Conservation (phyloP, 139 green algal genomes). For the Coelastrella sp. region DNA sequence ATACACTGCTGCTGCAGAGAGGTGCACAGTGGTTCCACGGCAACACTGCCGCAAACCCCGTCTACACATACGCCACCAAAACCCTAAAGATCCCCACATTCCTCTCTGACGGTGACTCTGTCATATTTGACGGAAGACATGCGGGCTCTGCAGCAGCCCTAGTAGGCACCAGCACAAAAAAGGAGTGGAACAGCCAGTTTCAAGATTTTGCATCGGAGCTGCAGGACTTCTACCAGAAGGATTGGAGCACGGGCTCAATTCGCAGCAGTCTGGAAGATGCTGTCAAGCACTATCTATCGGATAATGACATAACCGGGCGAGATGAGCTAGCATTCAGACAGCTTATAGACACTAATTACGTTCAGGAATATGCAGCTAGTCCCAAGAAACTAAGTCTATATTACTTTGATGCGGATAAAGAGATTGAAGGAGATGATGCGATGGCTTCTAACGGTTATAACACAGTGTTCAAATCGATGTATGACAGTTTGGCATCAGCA, state of each 20-base stretch:
- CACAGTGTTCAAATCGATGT: not conserved
- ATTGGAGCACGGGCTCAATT: not conserved
- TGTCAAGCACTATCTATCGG: not conserved
- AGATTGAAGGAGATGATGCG: not conserved
- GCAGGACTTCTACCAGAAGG: not conserved
- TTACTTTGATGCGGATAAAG: constrained; percentile 2
- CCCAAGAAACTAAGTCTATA: not conserved
- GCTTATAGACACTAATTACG: constrained; percentile 8
- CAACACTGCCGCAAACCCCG: not conserved
- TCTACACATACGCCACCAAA: not conserved
- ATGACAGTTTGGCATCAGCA: not conserved
- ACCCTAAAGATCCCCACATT: not conserved
- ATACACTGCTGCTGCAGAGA: not conserved
- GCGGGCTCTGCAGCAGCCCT: not conserved
- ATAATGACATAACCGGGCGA: not conserved
- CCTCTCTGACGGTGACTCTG: not conserved
- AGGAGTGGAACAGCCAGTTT: constrained; percentile 8
- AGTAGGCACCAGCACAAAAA: not conserved
- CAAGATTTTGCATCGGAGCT: not conserved
- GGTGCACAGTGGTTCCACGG: constrained; percentile 36
- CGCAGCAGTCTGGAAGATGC: not conserved
- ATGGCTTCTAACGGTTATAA: not conserved
- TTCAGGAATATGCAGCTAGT: constrained; percentile 34
- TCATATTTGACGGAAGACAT: not conserved
- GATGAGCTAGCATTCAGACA: not conserved